Evolutionary conservation across 768 basidiomycete genomes (phyloP), one percentile per base, ranked within the genome.

Genomic region (Pluteus cervinus): DNA sequence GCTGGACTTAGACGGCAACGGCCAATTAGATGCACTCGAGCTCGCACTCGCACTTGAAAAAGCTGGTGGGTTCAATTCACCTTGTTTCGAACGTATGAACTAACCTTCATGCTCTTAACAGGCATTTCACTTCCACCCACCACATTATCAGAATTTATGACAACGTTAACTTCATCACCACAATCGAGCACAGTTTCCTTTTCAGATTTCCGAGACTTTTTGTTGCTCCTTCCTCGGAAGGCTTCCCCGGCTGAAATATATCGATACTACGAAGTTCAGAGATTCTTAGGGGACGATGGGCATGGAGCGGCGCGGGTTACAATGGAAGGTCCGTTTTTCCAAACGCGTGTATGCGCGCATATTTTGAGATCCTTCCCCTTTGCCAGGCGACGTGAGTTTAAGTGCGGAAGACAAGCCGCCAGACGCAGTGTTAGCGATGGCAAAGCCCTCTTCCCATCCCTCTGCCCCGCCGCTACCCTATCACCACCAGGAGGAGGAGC

Each of bases 1-100:
- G 50, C 73, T 96, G 33, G 93, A 94, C 63, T 66, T 90, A 43
- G 90, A 96, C 52, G 75, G 85, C 18, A 88, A 96, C 59, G 91
- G 89, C 6, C 76, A 74, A 39, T 57, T 96, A 21, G 89, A 92
- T 51, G 65, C 73, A 18, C 48, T 55, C 20, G 68, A 71, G 42
- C 57, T 69, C 22, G 48, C 56, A 23, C 42, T 52, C 18, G 66
- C 68, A 18, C 62, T 94, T 30, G 59, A 63, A 36, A 78, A 81
- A 57, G 81, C 86, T 52, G 87, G 90, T 87, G 45, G 45, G 62
- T 42, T 8, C 14, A 20, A 33, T 32, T 18, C 17, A 10, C 20
- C 24, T 23, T 26, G 14, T 18, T 29, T 26, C 18, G 3, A 5
- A 12, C n/a, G n/a, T 7, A 26, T n/a, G 5, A 25, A 15, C 10